A percentile compares a stretch with the other conserved stretches of the same genome.
Evolutionary conservation across 257 asterid genomes (phyloP).

Genomic region (Petunia axillaris): DNA sequence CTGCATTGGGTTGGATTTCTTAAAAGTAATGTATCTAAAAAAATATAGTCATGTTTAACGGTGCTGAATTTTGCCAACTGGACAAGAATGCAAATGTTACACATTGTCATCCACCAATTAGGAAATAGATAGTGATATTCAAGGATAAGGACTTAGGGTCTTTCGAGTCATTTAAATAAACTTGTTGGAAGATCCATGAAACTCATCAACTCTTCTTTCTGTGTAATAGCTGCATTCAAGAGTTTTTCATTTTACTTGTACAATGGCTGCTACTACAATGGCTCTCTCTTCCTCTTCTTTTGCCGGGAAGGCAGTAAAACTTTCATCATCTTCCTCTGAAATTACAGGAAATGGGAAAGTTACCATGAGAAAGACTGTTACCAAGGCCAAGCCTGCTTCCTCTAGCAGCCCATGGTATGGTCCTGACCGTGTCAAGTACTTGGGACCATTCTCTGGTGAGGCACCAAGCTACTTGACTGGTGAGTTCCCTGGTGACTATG

Average conservation of each 20-base stretch:
- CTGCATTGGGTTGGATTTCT: not conserved
- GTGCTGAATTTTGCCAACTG: not conserved
- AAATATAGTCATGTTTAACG: not conserved
- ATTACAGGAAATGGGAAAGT: constrained; percentile 35
- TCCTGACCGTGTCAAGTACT: constrained; percentile 40
- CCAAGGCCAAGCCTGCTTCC: constrained; percentile 34
- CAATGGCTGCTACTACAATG: constrained; percentile 62
- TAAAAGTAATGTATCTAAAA: not conserved
- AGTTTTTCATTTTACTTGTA: not conserved
- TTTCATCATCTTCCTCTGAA: constrained; percentile 40
- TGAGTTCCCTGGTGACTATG: constrained; percentile 56
- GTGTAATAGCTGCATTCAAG: not conserved
- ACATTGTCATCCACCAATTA: not conserved
- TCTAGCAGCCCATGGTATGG: constrained; percentile 47
- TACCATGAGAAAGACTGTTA: constrained; percentile 46
- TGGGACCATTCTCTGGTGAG: constrained; percentile 51
- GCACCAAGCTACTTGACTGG: constrained; percentile 50
- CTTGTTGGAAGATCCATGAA: not conserved
- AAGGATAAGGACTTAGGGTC: not conserved
- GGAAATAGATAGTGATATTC: not conserved
- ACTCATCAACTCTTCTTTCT: not conserved
- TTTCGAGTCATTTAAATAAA: not conserved
- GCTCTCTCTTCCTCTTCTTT: constrained; percentile 60
- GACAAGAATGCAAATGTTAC: not conserved
- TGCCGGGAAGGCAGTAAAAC: constrained; percentile 52